These are phyloP conservation scores for Amniculicola lignicola DNA, from an alignment of 495 filamentous ascomycete species.

Conservation along the genomic window DNA sequence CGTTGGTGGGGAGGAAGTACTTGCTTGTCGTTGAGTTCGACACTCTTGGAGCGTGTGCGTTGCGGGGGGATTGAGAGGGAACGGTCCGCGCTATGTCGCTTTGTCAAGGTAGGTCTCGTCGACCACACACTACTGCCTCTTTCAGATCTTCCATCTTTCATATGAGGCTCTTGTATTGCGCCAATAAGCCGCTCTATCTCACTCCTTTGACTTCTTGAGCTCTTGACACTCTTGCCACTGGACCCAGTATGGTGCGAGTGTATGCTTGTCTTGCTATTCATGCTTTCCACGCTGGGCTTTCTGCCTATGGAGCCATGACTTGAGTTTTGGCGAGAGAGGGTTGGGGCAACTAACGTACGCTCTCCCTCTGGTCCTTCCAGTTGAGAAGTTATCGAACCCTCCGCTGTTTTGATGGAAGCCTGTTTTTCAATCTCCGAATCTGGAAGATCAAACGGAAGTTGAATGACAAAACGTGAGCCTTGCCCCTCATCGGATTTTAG, in stretches of 20 bases:
- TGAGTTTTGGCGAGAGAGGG: conserved; percentile 23
- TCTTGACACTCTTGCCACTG: conserved; percentile 57
- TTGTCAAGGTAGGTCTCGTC: conserved; percentile 32
- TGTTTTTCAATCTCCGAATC: conserved; percentile 42
- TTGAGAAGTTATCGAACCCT: conserved; percentile 34
- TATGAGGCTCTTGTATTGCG: conserved; percentile 63
- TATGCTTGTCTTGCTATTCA: conserved; percentile 43
- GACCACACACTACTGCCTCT: conserved; percentile 8
- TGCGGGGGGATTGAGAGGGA: not conserved
- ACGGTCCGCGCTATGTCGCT: conserved; percentile 13
- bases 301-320: not conserved
- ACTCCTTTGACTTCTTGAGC: conserved; percentile 58
- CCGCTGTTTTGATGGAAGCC: conserved; percentile 10
- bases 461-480: conserved; percentile 77
- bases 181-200: conserved; percentile 74
- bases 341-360: conserved; percentile 55
- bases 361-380: conserved; percentile 45
- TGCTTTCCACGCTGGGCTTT: conserved; percentile 41
- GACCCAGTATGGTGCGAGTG: conserved; percentile 46
- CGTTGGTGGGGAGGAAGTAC: conserved; percentile 32
- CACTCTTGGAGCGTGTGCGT: conserved; percentile 14
- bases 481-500: conserved; percentile 84
- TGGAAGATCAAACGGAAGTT: conserved; percentile 65
- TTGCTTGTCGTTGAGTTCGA: conserved; percentile 1
- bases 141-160: conserved; percentile 38